These are phyloP conservation scores for Chalciporus piperatus DNA, from an alignment of 768 basidiomycete genomes.

Conservation along the genomic window DNA sequence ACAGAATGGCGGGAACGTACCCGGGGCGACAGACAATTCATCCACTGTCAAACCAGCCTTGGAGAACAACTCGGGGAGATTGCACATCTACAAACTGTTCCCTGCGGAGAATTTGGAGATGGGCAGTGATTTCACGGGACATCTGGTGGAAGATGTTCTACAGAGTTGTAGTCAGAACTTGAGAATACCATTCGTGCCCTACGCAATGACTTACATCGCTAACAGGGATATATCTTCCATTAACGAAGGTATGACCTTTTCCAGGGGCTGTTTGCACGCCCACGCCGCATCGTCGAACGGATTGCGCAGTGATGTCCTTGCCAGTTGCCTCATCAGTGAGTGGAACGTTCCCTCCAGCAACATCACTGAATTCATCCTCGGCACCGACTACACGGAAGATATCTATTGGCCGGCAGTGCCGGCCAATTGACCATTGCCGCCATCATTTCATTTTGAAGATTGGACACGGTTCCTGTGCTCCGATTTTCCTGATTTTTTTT, in stretches of 20 bases:
- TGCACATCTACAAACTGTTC: constrained; percentile 20
- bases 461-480: no score
- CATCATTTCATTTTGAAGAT: no score
- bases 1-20: constrained; percentile 37
- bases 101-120: constrained; percentile 58
- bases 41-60: constrained; percentile 39
- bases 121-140: constrained; percentile 46
- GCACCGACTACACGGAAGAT: constrained; percentile 39
- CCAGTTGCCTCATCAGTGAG: constrained; percentile 26
- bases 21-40: constrained; percentile 59
- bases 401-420: no score
- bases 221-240: constrained; percentile 73
- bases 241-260: constrained; percentile 77
- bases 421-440: no score
- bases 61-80: constrained; percentile 29
- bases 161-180: background rate
- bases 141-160: constrained; percentile 28
- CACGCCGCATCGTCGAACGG: constrained; percentile 54
- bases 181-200: background rate
- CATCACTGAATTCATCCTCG: constrained; percentile 38
- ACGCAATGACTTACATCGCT: constrained; percentile 54
- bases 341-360: constrained; percentile 31
- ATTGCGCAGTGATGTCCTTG: constrained; percentile 40
- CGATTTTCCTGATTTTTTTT: no score
- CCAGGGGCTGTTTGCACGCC: constrained; percentile 32